Base-by-base conservation (phyloP, 345 rosid genomes). In the Eucalyptus tenuipes region DNA sequence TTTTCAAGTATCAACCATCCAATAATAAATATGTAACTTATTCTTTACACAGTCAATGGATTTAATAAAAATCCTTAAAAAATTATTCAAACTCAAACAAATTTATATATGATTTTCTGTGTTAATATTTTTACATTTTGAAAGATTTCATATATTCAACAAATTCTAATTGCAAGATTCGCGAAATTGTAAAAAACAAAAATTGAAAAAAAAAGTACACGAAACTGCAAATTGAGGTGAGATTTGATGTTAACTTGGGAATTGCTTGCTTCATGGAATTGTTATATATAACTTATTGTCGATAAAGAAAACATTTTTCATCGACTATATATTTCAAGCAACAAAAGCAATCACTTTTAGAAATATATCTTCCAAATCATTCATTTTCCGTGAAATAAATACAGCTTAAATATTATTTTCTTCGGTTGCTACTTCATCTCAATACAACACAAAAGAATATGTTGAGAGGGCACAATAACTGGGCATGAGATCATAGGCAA, bases 71-170 rank as follows among this genome's bases (percentile, higher is more conserved):
- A 55, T 55, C 61, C 61, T 55, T 55, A 6, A 55, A 24, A 55
- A 55, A 55, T 24, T 24, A 55, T 24, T 9, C 13, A 55, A 22
- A 55, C 1, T 55, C 29, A 24, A 55, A n/a, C 75, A 2, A 64
- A 64, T 4, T 29, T 61, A 12, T 61, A 3, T 27, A 59, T 1
- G 1, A 27, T 0, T 59, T 12, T 59, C 0, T 27, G 2, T 3
- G 31, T 59, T 11, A 15, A 64, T 14, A 64, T 14, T 64, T 64
- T 3, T n/a, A n/a, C 13, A 14, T 64, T 14, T 64, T 64, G 75
- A 64, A 14, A 64, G 20, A n/a, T 29, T n/a, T 7, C 8, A 7
- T 0, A 3, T n/a, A n/a, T 7, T n/a, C 20, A n/a, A n/a, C n/a
- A n/a, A 64, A 1, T 64, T 13, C 37, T 14, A 61, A 13, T 61